Conservation (phyloP, 2,329 filamentous ascomycete species). For the Nemania sp. region DNA sequence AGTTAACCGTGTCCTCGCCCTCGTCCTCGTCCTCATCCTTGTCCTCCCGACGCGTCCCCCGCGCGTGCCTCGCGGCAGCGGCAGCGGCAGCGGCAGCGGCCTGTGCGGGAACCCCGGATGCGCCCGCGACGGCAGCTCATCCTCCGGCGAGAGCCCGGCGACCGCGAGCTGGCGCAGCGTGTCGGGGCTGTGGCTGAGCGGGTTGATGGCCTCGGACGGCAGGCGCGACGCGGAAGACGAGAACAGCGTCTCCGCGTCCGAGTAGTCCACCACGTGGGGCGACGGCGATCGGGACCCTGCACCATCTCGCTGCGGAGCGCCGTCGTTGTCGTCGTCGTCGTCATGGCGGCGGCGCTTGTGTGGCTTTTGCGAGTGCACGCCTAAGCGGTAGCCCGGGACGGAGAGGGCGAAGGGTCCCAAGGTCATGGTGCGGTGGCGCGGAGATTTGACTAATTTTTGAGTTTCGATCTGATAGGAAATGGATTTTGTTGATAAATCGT, state of each 20-base stretch:
- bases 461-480: neutral
- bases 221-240: slow-evolving; percentile 32
- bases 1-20: too few species aligned
- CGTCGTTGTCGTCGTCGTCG: too few species aligned
- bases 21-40: neutral
- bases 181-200: slow-evolving; percentile 57
- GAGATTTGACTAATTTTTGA: neutral
- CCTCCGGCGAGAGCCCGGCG: slow-evolving; percentile 56
- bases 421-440: neutral
- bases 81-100: slow-evolving; percentile 42
- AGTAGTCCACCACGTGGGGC: neutral
- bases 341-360: slow-evolving; percentile 36
- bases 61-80: neutral
- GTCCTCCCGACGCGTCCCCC: neutral
- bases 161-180: slow-evolving; percentile 57
- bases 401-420: slow-evolving; percentile 41
- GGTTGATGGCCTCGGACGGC: slow-evolving; percentile 52
- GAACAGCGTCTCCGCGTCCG: slow-evolving; percentile 16
- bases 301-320: neutral
- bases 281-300: slow-evolving; percentile 10
- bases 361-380: slow-evolving; percentile 27
- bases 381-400: slow-evolving; percentile 36
- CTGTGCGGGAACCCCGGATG: slow-evolving; percentile 58
- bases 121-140: slow-evolving; percentile 46
- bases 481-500: neutral